phyloP scores from a whole-genome alignment of 805 yeast genomes.

The Yamadazyma sp. region DNA sequence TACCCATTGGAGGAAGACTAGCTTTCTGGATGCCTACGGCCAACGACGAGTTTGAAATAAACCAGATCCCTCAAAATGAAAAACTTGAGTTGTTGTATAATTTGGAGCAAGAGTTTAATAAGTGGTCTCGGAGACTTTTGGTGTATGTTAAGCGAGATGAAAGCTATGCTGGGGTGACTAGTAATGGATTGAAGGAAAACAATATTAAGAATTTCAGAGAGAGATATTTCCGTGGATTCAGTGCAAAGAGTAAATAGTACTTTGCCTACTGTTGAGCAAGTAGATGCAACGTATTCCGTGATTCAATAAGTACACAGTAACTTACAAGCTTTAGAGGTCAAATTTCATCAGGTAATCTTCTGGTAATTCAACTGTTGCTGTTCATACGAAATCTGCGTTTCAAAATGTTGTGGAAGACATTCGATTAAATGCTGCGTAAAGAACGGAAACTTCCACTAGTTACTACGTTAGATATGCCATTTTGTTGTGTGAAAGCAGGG shows the following conservation, averaged over 20 bases:
- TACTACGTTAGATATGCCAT: too few relatives aligned
- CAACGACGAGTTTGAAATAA: constrained; percentile 71
- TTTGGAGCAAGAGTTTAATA: constrained; percentile 84
- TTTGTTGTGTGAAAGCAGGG: too few relatives aligned
- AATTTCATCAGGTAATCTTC: too few relatives aligned
- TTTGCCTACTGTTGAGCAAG: too few relatives aligned
- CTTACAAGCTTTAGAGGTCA: too few relatives aligned
- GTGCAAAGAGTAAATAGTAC: constrained; percentile 30
- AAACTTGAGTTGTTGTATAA: constrained; percentile 67
- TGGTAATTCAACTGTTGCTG: too few relatives aligned
- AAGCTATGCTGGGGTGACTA: constrained; percentile 48
- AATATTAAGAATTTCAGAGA: constrained; percentile 65
- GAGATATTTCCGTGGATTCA: constrained; percentile 71
- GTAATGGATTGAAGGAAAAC: constrained; percentile 43
- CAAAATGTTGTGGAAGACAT: too few relatives aligned
- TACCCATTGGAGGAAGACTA: constrained; percentile 75
- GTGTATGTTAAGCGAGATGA: constrained; percentile 70
- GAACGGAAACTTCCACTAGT: too few relatives aligned
- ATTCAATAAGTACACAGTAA: not conserved
- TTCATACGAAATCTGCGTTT: too few relatives aligned
- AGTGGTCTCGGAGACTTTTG: constrained; percentile 87
- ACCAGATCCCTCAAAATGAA: constrained; percentile 76
- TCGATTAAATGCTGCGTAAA: too few relatives aligned
- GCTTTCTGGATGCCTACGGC: constrained; percentile 99
- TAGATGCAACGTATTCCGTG: constrained; percentile 4